Evolutionary conservation across 495 filamentous ascomycete genomes (phyloP), one percentile per base, ranked within the genome.

Genomic region (Penicillium antarcticum): DNA sequence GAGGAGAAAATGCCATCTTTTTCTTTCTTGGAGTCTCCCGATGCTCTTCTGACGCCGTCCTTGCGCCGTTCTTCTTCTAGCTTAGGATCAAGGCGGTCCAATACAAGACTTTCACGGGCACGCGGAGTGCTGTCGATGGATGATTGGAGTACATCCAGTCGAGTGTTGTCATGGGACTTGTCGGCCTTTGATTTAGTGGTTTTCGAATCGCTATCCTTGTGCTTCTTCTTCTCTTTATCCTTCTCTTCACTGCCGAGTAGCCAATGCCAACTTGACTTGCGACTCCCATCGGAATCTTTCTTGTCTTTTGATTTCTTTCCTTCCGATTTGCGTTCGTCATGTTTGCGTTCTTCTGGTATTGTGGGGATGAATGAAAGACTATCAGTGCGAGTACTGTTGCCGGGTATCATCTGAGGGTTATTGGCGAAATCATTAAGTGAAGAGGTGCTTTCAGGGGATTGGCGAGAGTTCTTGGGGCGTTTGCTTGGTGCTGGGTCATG

Each of bases 261-360:
- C 90, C 91, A 95, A 48, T 88, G 86, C 80, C 87, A 91, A 55
- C 87, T 90, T n/a, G 88, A 87, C 67, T 96, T 96, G 50, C 85
- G 76, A 23, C 74, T 71, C 26, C 77, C 75, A 26, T 81, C 80
- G 11, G 70, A 72, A 58, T 85, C 76, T 69, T 87, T 83, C 52
- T 75, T 73, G 31, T 83, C 79, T 62, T 85, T 88, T 10, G 79
- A 76, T 44, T 80, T 83, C 53, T 86, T 89, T 46, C 77, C 72
- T 49, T 88, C 85, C 0, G 73, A 54, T 53, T 81, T 85, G 52
- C 81, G 84, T n/a, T 66, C 75, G 47, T 88, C 85, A 0, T 72
- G 43, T 53, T 80, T 85, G 55, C 80, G 84, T 42, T 88, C 86
- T 49, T 89, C 83, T 2, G 76, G 60, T 21, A 89, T 72, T 1